Evolutionary conservation across 2,329 filamentous ascomycete species (phyloP).

Genomic region (Monosporascus ibericus): DNA sequence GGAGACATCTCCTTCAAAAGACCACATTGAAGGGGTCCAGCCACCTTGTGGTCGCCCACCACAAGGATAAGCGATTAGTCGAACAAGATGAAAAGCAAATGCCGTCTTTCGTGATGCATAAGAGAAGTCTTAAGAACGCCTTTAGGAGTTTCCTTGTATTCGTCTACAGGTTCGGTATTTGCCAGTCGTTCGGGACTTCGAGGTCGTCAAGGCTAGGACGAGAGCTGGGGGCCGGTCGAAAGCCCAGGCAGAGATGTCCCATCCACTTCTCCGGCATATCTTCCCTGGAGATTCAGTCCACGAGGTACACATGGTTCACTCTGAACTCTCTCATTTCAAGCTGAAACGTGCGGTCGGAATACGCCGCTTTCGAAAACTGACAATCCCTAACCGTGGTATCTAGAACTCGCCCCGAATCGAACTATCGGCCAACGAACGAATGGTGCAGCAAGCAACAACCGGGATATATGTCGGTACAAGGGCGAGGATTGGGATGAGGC

Average conservation of each 20-base stretch:
- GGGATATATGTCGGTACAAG: conserved; percentile 24
- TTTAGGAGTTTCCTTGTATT: conserved; percentile 16
- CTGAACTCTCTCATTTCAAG: neutral
- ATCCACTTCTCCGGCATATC: neutral
- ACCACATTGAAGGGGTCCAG: conserved; percentile 22
- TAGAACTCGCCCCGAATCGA: conserved; percentile 19
- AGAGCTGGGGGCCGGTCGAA: neutral
- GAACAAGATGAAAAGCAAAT: conserved; percentile 38
- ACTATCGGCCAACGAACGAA: conserved; percentile 24
- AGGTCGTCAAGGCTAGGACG: neutral
- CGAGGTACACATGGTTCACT: neutral
- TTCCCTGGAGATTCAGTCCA: neutral
- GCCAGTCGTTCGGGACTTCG: conserved; percentile 6
- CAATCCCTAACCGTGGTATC: conserved; percentile 9
- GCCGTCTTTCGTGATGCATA: conserved; percentile 45
- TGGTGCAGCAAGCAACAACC: conserved; percentile 24
- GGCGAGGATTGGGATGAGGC: conserved; percentile 24
- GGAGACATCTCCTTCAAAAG: conserved; percentile 20
- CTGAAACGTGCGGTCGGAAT: neutral
- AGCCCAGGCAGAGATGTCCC: neutral
- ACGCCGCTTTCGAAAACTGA: neutral
- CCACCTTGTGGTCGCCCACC: conserved; percentile 25
- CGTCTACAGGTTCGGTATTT: conserved; percentile 18
- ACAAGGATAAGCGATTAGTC: conserved; percentile 29
- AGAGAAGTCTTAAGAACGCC: conserved; percentile 40